phyloP scores from a whole-genome alignment of 768 basidiomycete species.

The Lyophyllum atratum region DNA sequence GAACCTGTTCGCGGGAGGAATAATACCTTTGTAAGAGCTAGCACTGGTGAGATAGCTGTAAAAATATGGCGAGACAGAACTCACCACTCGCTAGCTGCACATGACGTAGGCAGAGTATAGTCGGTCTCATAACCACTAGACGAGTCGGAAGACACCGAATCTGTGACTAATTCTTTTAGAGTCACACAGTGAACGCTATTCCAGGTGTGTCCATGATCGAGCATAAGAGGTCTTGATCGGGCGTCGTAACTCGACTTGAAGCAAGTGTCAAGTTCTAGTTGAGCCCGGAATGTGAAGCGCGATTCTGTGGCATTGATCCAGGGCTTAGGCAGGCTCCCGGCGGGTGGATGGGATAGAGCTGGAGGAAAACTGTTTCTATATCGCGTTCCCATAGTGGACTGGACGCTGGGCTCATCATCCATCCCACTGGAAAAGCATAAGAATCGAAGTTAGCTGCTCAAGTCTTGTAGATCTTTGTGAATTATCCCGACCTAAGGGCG shows the following conservation, averaged over 20 bases:
- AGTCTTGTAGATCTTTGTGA: background rate
- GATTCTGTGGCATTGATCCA: background rate
- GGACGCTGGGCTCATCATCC: background rate
- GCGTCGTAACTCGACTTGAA: background rate
- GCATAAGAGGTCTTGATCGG: background rate
- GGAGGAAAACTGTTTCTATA: background rate
- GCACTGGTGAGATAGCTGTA: background rate
- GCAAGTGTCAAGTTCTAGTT: background rate
- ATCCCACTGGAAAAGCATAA: background rate
- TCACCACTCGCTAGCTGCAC: constrained; percentile 7
- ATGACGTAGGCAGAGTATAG: background rate
- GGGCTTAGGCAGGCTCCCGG: background rate
- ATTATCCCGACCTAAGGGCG: constrained; percentile 8
- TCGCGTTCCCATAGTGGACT: background rate
- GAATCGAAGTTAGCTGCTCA: background rate
- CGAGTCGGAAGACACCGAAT: constrained; percentile 4
- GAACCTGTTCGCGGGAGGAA: constrained; percentile 2
- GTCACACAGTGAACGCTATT: too few relatives aligned
- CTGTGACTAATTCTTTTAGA: background rate
- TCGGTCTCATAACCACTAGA: constrained; percentile 4
- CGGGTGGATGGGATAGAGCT: background rate
- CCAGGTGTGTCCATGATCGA: background rate
- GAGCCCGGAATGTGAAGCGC: background rate
- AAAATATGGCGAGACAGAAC: background rate
- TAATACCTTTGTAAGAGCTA: background rate